Evolutionary conservation across 192 early-diverging fungal genomes (phyloP), one percentile per base, ranked within the genome.

Genomic region (Entomortierella beljakovae): DNA sequence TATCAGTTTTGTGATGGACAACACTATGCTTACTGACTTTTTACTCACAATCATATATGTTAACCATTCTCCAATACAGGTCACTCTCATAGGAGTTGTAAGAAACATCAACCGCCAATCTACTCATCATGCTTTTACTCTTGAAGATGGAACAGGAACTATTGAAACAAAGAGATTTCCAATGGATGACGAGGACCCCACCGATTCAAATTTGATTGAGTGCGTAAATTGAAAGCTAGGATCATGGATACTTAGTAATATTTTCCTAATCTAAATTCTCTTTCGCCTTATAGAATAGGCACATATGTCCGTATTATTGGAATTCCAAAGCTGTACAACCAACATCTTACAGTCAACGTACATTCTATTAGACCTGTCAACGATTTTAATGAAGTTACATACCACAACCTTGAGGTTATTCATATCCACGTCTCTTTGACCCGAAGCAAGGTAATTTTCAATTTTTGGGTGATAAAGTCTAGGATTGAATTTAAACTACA

Each of bases 61-160:
- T 22, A n/a, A 20, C 16, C 0, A 10, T 65, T 25, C 68, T 20
- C 18, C 18, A 40, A 18, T 52, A 18, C 33, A 92, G 91, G 61
- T 94, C 13, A 90, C 88, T 0, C 82, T 96, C 71, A 87, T 97
- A 18, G 95, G 86, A 22, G 86, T 87, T 3, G 83, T 97, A 66
- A 88, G 88, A 46, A 82, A 70, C 52, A 72, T 91, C 9, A 70
- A 67, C 29, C 74, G 73, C 32, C 87, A 89, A 54, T 80, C 90
- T 2, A 90, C 88, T 59, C 85, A 90, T 58, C 61, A 86, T 29
- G 85, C 66, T n/a, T 97, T 92, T 76, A 77, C 81, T 20, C 51
- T 97, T 7, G 91, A 96, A 50, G 96, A 97, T 80, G 94, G 94
- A 20, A 92, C 93, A 18, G 91, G 92, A 22, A 73, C 54, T 55